Evolutionary conservation across 23 red algal genomes (phyloP), one percentile per base, ranked within the genome.

Genomic region (Gracilaria gracilis): DNA sequence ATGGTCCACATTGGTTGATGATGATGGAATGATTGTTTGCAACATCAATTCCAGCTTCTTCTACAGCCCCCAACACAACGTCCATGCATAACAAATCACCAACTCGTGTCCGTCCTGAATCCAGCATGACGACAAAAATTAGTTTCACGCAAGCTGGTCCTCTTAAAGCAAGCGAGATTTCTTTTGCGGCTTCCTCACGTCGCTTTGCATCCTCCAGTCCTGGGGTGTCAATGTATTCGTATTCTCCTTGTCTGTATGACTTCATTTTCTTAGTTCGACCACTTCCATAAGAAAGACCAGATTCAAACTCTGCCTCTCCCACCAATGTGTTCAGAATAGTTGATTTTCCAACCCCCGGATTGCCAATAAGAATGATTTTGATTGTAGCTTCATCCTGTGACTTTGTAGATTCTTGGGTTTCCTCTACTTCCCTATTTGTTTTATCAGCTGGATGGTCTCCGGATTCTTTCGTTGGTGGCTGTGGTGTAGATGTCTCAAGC

Each of bases 271-370:
- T 72, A 13, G 66, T 72, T 4, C 32, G 66, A 17, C 66, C 66
- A 40, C 16, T 15, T 1, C 66, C 66, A 15, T 15, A 40, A 20
- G 33, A 37, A 72, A 72, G 32, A 25, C 66, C 66, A 2, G 33
- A 37, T 25, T 72, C 66, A 25, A 72, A 72, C 37, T 35, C 66
- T 21, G 37, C 66, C 2, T 25, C 15, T 72, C 66, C 66, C 66
- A 72, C 37, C 66, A 72, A 72, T 17, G 66, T 72, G 37, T 72
- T 72, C 15, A 40, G 13, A 72, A 72, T 72, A 1, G 66, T 72
- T 72, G 66, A 72, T 72, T 72, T 72, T 9, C 66, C 66, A 72
- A 72, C 66, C 15, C 66, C 66, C 37, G 66, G 66, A 16, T 72
- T 72, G 13, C 66, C 66, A 16, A 40, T 25, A 15, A 72, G 32